Percentiles rank a stretch among this genome's conserved stretches.
These are phyloP conservation scores for Elasticomyces elasticus DNA, from an alignment of 495 filamentous ascomycete genomes.

Conservation along the genomic window DNA sequence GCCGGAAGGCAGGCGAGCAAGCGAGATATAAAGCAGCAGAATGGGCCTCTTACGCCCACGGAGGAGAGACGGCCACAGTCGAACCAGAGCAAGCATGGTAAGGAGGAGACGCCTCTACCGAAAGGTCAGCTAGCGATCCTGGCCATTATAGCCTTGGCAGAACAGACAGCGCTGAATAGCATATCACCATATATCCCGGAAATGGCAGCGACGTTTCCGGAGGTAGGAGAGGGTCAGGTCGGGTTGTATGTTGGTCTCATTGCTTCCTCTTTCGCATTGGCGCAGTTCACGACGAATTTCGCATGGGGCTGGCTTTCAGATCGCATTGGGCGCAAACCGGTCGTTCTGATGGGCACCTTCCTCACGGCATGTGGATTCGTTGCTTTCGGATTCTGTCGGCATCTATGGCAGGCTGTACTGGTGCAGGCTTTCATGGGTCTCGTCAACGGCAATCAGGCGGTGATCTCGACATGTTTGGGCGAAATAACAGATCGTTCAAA, in stretches of 20 bases:
- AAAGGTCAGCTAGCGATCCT: constrained; percentile 73
- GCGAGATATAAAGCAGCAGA: not conserved
- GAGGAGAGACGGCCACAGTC: not conserved
- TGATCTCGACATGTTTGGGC: constrained; percentile 86
- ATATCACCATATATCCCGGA: constrained; percentile 93
- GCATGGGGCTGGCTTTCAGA: constrained; percentile 92
- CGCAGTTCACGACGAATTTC: constrained; percentile 85
- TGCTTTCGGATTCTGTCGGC: constrained; percentile 79
- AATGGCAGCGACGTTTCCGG: constrained; percentile 80
- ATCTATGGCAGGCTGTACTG: constrained; percentile 66
- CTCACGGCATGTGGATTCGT: constrained; percentile 71
- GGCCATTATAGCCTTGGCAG: constrained; percentile 78
- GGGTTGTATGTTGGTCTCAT: constrained; percentile 86
- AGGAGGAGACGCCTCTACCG: constrained; percentile 58
- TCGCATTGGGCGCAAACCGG: constrained; percentile 81
- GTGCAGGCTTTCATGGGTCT: constrained; percentile 87
- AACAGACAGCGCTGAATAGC: constrained; percentile 93
- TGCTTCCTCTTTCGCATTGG: constrained; percentile 81
- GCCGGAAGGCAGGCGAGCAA: constrained; percentile 43
- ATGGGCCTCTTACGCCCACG: not conserved
- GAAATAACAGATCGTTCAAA: constrained; percentile 94
- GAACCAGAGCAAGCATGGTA: constrained; percentile 1
- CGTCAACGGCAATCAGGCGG: constrained; percentile 79
- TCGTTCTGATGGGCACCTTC: constrained; percentile 77
- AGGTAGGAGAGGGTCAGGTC: constrained; percentile 57